Conservation (phyloP, 345 rosid genomes). For the Bruguiera parviflora region DNA sequence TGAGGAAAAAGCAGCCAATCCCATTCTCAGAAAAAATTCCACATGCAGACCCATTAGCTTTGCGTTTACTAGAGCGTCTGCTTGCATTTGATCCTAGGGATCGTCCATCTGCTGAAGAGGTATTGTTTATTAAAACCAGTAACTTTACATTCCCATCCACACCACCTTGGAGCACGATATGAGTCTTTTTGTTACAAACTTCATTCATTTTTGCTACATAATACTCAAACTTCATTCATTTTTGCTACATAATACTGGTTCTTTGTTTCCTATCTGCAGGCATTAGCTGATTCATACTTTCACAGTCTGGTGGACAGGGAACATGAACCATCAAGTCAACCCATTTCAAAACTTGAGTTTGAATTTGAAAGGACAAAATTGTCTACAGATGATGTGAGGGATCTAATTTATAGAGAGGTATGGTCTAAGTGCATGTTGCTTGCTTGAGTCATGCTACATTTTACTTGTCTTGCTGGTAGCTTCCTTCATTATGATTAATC, state of each 20-base stretch:
- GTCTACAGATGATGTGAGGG: conserved; percentile 77
- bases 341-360: conserved; percentile 82
- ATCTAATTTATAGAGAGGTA: conserved; percentile 96
- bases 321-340: conserved; percentile 70
- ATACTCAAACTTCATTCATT: conserved; percentile 3
- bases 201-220: conserved; percentile 2
- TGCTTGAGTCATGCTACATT: conserved; percentile 8
- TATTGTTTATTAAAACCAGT: conserved; percentile 23
- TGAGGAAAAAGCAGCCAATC: conserved; percentile 55
- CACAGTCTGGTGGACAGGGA: conserved; percentile 65
- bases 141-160: conserved; percentile 3
- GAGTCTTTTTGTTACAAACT: conserved; percentile 4
- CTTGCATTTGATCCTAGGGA: conserved; percentile 95
- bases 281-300: conserved; percentile 90
- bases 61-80: conserved; percentile 70
- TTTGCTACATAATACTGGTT: conserved; percentile 7
- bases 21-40: conserved; percentile 27
- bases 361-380: conserved; percentile 87
- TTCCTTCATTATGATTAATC: conserved; percentile 13
- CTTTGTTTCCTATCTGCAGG: conserved; percentile 39
- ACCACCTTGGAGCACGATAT: neutral
- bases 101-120: conserved; percentile 94
- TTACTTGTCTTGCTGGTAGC: conserved; percentile 9
- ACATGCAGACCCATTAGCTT: conserved; percentile 46
- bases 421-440: neutral